Evolutionary conservation across 2,329 filamentous ascomycete genomes (phyloP), one percentile per base, ranked within the genome.

Genomic region (Nothophaeocryptopus gaeumannii): DNA sequence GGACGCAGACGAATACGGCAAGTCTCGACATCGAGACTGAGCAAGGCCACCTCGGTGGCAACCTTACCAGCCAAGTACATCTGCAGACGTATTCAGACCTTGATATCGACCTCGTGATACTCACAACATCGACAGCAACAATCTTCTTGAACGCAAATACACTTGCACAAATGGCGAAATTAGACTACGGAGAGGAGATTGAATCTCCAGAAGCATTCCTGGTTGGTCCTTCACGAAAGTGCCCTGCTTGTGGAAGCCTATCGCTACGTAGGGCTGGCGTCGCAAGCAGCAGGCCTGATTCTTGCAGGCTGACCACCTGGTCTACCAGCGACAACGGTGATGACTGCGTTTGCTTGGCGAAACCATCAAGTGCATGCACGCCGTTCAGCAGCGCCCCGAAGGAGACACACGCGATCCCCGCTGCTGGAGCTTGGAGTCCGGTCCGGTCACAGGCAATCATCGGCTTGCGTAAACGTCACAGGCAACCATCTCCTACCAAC

Each of bases 191-290:
- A 9, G 39, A 49, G 37, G 33, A 33, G 20, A 47, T 45, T 11
- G 39, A 36, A 3, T 14, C 35, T 8, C 14, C 55, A 5, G 56
- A 53, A 14, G 50, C 47, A 5, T 16, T 60, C 12, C 34, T 62
- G 13, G 31, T 62, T 3, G 60, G 59, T 5, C 45, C 41, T 1
- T 67, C 72, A 38, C 64, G 74, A 40, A 72, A 70, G 52, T 81
- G 78, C 51, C 71, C 62, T 12, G 51, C 74, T 47, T 83, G 78
- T 39, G 79, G 77, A 11, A 77, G 76, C 1, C 70, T 76, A 1
- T 80, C 82, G 0, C 68, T 90, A 1, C 74, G 75, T 26, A 83
- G 78, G 11, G 72, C 89, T n/a, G 83, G 80, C 0, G 68, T 89
- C 15, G 80, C 78, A 10, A 89, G 88, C 15, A 20, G 36, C 3